Conservation (phyloP, 257 asterid genomes). For the Striga asiatica region DNA sequence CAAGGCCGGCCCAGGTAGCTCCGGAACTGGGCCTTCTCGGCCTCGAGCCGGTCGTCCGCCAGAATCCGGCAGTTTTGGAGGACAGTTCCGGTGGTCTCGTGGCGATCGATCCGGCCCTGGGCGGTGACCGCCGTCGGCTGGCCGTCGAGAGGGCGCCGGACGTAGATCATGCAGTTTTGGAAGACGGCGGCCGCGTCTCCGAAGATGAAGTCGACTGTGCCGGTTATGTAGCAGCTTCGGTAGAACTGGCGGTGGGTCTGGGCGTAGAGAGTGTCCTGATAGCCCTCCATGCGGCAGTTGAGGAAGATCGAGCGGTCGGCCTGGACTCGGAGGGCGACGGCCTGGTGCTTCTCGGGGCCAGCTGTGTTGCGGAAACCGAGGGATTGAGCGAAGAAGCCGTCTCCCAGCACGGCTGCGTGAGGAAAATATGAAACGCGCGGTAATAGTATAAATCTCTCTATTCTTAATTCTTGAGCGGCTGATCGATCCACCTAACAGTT, state of each 20-base stretch:
- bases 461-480: too few species aligned
- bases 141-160: background rate
- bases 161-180: slow-evolving; percentile 5
- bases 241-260: slow-evolving; percentile 53
- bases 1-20: slow-evolving; percentile 74
- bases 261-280: slow-evolving; percentile 51
- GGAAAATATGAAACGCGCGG: too few species aligned
- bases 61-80: slow-evolving; percentile 5
- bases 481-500: too few species aligned
- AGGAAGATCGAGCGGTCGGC: slow-evolving; percentile 55
- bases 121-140: background rate
- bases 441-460: too few species aligned
- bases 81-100: background rate
- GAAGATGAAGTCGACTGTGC: slow-evolving; percentile 3
- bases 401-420: slow-evolving; percentile 54
- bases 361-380: slow-evolving; percentile 83
- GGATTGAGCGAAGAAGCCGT: slow-evolving; percentile 66
- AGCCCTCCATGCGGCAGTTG: slow-evolving; percentile 78
- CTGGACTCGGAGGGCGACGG: slow-evolving; percentile 82
- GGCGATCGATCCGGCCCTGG: background rate
- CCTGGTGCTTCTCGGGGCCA: slow-evolving; percentile 82
- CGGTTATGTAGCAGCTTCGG: slow-evolving; percentile 2
- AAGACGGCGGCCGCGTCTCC: background rate
- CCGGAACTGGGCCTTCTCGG: slow-evolving; percentile 42
- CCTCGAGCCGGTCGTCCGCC: slow-evolving; percentile 35